These are phyloP conservation scores for Aurantiochytrium sp. DNA, from an alignment of 108 stramenopile species.

Conservation along the genomic window DNA sequence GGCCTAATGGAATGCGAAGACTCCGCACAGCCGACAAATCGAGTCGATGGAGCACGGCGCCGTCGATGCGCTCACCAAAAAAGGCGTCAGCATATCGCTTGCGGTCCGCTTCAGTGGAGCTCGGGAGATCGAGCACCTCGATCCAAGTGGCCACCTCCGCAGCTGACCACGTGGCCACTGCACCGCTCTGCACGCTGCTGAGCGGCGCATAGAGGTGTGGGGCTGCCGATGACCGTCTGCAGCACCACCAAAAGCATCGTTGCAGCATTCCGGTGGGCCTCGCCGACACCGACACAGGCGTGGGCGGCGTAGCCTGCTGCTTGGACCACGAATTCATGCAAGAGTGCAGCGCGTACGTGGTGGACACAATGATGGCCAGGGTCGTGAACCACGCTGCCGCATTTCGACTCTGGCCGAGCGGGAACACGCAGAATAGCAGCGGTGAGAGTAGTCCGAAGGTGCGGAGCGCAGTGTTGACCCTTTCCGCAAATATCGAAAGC, in stretches of 20 bases:
- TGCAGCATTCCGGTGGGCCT: too few relatives aligned
- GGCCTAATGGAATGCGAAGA: neutral
- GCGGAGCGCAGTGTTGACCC: neutral
- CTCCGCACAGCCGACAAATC: neutral
- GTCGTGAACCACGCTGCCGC: neutral
- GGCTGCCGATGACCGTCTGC: neutral
- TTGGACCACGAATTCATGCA: neutral
- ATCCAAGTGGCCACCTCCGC: neutral
- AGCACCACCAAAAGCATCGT: neutral
- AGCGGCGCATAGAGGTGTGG: neutral
- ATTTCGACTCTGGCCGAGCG: neutral
- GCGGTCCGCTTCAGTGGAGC: neutral
- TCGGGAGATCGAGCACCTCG: neutral
- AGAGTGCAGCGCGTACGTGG: neutral
- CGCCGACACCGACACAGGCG: too few relatives aligned
- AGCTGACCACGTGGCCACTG: neutral
- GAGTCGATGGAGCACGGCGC: neutral
- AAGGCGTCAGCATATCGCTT: conserved; percentile 3
- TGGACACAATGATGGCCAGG: neutral
- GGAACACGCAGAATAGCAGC: neutral
- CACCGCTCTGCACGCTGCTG: neutral
- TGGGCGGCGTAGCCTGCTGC: too few relatives aligned
- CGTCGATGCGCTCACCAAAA: neutral
- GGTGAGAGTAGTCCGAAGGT: neutral
- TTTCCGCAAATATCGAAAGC: neutral